phyloP scores from a whole-genome alignment of 371 early-diverging fungal genomes.

The Thermomucor indicae-seudaticae region DNA sequence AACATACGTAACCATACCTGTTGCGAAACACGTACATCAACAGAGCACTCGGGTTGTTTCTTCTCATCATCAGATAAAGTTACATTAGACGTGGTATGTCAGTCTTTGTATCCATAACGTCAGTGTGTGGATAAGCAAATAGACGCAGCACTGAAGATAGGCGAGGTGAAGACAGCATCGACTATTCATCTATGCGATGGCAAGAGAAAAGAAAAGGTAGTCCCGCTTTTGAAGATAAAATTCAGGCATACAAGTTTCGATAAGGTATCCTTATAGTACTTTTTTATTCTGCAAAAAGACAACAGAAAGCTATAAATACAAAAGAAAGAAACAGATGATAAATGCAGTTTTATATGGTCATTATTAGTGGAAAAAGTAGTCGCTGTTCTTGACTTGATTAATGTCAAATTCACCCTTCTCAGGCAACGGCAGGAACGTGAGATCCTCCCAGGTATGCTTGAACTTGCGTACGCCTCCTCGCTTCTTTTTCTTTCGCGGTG shows the following conservation, averaged over 20 bases:
- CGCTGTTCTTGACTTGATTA: constrained; percentile 69
- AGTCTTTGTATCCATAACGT: background rate
- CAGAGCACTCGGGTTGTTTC: background rate
- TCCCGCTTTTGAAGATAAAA: no score
- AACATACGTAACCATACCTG: background rate
- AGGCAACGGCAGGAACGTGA: constrained; percentile 78
- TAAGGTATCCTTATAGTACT: no score
- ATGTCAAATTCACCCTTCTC: constrained; percentile 84
- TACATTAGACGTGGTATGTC: no score
- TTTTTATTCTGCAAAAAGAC: background rate
- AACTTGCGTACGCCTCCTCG: constrained; percentile 20
- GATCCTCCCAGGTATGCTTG: constrained; percentile 60
- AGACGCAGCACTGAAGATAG: no score
- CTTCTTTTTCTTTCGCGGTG: constrained; percentile 8
- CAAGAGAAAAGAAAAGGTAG: background rate
- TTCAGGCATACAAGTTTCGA: no score
- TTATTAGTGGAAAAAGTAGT: constrained; percentile 86
- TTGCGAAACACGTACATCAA: background rate
- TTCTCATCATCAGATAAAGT: background rate
- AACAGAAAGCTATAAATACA: background rate
- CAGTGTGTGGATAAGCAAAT: background rate
- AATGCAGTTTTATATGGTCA: background rate
- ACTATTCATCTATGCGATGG: no score
- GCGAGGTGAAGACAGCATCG: no score
- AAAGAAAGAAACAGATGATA: background rate